Evolutionary conservation across 1,284 basidiomycete species (phyloP).

Genomic region (Boletus smithii): DNA sequence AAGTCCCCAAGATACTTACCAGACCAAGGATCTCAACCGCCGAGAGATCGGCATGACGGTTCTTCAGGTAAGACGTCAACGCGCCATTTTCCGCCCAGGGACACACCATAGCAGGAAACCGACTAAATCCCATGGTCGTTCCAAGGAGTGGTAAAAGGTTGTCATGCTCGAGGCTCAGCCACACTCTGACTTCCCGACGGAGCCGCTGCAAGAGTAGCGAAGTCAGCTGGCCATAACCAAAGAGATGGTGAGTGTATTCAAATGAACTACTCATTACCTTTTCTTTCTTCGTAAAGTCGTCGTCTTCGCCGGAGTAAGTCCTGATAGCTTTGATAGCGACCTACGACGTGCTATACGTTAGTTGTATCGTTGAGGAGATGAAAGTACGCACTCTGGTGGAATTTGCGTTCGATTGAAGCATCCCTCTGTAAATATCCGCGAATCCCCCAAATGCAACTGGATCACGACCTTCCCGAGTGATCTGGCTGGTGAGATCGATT

Average conservation of each 20-base stretch:
- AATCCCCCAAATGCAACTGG: conserved; percentile 15
- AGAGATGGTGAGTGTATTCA: no score
- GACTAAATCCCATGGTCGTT: conserved; percentile 19
- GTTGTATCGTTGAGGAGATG: background rate
- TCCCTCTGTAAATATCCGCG: conserved; percentile 11
- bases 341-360: background rate
- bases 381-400: background rate
- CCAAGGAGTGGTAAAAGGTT: conserved; percentile 24
- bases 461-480: conserved; percentile 6
- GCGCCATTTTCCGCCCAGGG: conserved; percentile 26
- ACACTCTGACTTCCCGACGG: conserved; percentile 21
- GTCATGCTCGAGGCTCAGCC: conserved; percentile 15
- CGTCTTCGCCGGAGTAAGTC: conserved; percentile 9
- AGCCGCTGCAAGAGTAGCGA: conserved; percentile 9
- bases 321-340: conserved; percentile 22
- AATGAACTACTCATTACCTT: conserved; percentile 7
- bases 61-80: conserved; percentile 18
- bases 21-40: conserved; percentile 10
- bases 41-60: background rate
- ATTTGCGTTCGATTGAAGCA: background rate
- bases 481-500: conserved; percentile 6
- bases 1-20: conserved; percentile 2
- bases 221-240: background rate
- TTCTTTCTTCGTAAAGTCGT: conserved; percentile 12
- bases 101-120: conserved; percentile 24